Evolutionary conservation across 306 rosid genomes (phyloP).

Genomic region (Quercus suber): DNA sequence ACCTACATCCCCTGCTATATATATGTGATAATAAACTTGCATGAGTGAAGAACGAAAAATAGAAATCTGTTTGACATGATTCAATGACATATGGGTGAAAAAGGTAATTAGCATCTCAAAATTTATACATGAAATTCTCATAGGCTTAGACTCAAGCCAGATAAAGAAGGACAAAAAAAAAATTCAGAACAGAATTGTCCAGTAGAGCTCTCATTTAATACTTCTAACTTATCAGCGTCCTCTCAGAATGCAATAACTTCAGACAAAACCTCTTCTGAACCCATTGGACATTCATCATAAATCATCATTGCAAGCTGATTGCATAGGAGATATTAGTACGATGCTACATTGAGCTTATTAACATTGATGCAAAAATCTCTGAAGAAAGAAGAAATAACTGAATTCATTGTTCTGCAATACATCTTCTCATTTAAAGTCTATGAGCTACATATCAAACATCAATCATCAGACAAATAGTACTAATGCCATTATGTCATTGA

Average conservation of each 20-base stretch:
- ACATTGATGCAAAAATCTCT: not conserved
- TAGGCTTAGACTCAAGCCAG: not conserved
- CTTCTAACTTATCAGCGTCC: not conserved
- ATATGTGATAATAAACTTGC: no score
- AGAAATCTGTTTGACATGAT: not conserved
- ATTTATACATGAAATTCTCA: not conserved
- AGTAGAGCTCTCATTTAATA: not conserved
- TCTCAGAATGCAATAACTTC: not conserved
- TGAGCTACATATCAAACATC: not conserved
- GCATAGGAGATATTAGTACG: not conserved
- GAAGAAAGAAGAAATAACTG: not conserved
- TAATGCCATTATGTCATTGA: not conserved
- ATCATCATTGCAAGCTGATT: conserved; percentile 16
- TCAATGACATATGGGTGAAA: not conserved
- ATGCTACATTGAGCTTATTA: not conserved
- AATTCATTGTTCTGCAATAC: not conserved
- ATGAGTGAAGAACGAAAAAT: not conserved
- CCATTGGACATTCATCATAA: not conserved
- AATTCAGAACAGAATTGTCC: not conserved
- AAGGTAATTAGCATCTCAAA: not conserved
- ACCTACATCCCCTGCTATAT: not conserved
- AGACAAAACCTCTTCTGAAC: not conserved
- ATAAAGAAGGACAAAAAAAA: not conserved
- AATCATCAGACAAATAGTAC: not conserved
- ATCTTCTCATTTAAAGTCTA: not conserved